These are phyloP conservation scores for Starmerella khaoyaiensis DNA, from an alignment of 805 yeast genomes.

Conservation along the genomic window DNA sequence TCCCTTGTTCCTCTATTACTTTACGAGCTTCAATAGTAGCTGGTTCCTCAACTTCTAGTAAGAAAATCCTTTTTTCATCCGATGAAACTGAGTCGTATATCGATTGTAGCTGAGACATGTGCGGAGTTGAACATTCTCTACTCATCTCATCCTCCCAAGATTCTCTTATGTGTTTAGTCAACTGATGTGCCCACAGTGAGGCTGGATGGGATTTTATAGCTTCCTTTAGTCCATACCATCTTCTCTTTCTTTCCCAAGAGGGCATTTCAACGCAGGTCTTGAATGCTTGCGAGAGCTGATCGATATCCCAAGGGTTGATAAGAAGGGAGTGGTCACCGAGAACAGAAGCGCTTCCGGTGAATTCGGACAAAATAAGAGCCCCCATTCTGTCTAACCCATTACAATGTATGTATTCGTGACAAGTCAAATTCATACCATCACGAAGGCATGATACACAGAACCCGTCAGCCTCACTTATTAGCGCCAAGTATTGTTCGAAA, in stretches of 20 bases:
- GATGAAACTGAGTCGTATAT: constrained; percentile 7
- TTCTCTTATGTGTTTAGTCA: constrained; percentile 40
- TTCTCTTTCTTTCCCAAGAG: constrained; percentile 39
- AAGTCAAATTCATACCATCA: constrained; percentile 93
- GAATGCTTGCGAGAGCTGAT: constrained; percentile 51
- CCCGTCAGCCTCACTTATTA: constrained; percentile 71
- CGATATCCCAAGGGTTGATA: constrained; percentile 85
- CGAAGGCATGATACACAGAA: constrained; percentile 84
- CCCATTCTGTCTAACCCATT: constrained; percentile 38
- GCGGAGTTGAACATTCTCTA: constrained; percentile 21
- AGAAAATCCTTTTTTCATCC: constrained; percentile 13
- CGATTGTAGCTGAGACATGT: constrained; percentile 6
- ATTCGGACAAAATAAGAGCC: constrained; percentile 78
- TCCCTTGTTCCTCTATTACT: constrained; percentile 4
- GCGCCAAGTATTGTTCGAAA: constrained; percentile 78
- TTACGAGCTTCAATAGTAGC: constrained; percentile 7
- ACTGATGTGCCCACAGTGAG: constrained; percentile 53
- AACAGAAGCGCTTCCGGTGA: constrained; percentile 84
- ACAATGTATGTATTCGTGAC: constrained; percentile 83
- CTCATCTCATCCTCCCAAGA: constrained; percentile 41
- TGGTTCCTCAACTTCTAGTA: constrained; percentile 19
- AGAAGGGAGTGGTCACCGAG: constrained; percentile 54
- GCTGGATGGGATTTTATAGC: constrained; percentile 58
- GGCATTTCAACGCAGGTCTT: constrained; percentile 53
- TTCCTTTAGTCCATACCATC: constrained; percentile 53